Conservation (phyloP, 129 eudicot species). For the Dittrichia graveolens region DNA sequence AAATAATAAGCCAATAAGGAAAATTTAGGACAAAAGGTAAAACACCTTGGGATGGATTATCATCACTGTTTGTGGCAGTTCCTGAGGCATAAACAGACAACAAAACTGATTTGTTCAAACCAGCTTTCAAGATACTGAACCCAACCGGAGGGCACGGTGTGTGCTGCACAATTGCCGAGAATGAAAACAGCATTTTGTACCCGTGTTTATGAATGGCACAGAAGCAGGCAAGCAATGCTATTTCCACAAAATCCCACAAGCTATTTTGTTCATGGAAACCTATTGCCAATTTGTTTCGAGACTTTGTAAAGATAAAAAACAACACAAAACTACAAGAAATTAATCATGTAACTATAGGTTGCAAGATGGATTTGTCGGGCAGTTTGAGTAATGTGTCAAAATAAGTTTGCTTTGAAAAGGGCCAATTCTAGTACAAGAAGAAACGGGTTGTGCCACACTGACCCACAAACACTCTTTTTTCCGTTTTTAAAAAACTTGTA, state of each 20-base stretch:
- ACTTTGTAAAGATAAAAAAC: slow-evolving; percentile 7
- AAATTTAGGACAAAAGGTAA: slow-evolving; percentile 11
- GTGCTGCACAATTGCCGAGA: slow-evolving; percentile 51
- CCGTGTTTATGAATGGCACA: slow-evolving; percentile 56
- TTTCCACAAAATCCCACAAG: slow-evolving; percentile 44
- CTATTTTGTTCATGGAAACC: slow-evolving; percentile 47
- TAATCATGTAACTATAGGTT: slow-evolving; percentile 6
- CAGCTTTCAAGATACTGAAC: slow-evolving; percentile 57
- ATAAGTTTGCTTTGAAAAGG: not conserved
- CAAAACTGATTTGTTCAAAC: slow-evolving; percentile 54
- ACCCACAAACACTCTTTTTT: not conserved
- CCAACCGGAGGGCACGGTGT: slow-evolving; percentile 53
- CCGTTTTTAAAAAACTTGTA: not conserved
- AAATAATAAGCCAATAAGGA: not conserved
- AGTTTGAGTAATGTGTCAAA: not conserved
- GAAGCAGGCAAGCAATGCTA: slow-evolving; percentile 49
- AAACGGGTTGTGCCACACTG: not conserved
- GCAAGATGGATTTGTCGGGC: not conserved
- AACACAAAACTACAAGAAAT: slow-evolving; percentile 16
- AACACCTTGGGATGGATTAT: slow-evolving; percentile 49
- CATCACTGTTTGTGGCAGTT: slow-evolving; percentile 29
- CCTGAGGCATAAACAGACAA: slow-evolving; percentile 49
- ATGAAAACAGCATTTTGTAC: slow-evolving; percentile 52
- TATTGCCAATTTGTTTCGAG: slow-evolving; percentile 17
- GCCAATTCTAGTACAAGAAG: not conserved